Evolutionary conservation across 106 monocot genomes (phyloP).

Genomic region (Apostasia ramifera): DNA sequence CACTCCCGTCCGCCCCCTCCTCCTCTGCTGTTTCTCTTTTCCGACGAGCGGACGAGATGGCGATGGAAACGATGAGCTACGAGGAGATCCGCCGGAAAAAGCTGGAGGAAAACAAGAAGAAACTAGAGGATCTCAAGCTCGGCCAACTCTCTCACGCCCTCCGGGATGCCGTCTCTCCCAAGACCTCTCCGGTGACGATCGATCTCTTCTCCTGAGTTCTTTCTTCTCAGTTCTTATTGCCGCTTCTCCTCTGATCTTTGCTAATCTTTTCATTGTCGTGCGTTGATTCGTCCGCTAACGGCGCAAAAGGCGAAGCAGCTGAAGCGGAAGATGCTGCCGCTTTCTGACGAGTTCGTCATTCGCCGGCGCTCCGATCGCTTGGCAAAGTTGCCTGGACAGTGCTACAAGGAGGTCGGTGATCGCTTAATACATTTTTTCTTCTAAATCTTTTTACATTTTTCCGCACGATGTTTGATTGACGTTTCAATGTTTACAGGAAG

Average conservation of each 20-base stretch:
- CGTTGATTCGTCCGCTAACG: neutral
- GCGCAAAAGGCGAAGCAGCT: constrained; percentile 18
- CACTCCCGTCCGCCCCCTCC: too few species aligned
- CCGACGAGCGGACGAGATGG: neutral
- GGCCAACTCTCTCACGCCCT: constrained; percentile 32
- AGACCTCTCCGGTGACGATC: constrained; percentile 31
- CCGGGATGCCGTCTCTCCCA: constrained; percentile 27
- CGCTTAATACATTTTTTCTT: neutral
- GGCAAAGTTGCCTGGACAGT: constrained; percentile 30
- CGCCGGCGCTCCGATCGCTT: constrained; percentile 48
- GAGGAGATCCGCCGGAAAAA: constrained; percentile 60
- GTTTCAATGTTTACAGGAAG: too few species aligned
- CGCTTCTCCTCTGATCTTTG: neutral
- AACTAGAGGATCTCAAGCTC: constrained; percentile 73
- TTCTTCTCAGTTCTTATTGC: neutral
- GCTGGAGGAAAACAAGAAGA: constrained; percentile 80
- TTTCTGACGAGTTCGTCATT: constrained; percentile 8
- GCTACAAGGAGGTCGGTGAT: constrained; percentile 40
- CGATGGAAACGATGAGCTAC: constrained; percentile 13
- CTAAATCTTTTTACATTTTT: neutral
- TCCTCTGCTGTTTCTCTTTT: neutral
- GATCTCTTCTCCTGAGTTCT: constrained; percentile 1
- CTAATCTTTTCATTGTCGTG: neutral
- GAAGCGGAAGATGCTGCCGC: constrained; percentile 27
- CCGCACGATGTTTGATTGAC: neutral